Evolutionary conservation across 2,329 filamentous ascomycete genomes (phyloP), one percentile per base, ranked within the genome.

Genomic region (Scopulariopsis brevicaulis): DNA sequence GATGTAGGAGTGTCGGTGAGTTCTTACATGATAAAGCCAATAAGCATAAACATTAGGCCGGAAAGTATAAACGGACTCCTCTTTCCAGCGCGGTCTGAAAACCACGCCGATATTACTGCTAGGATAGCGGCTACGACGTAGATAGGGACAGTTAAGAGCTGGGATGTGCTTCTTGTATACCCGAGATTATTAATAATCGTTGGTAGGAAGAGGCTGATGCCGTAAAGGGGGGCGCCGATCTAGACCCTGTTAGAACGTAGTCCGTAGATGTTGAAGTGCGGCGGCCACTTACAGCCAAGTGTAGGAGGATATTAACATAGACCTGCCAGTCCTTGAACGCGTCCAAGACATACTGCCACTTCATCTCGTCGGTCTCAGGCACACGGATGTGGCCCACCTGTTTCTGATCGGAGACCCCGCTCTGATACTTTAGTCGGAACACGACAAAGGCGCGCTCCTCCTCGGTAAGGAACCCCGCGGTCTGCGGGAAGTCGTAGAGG

Each of bases 261-360:
- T 14, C 7, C 18, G 63, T 63, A 32, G 58, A 62, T 43, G 20
- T 5, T 20, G n/a, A 24, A 14, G 24, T 20, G 10, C 12, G 34
- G n/a, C 8, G 20, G 12, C 32, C 22, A 56, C 54, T 51, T 56
- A 77, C 79, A 1, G 89, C 89, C 84, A 90, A 89, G 69, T 91
- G 94, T 55, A 63, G 62, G 25, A 58, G 50, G 48, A 58, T 56
- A 34, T 56, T 54, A 7, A 78, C 69, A 65, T 73, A 78, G 56
- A 77, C 75, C 69, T 77, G 76, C 76, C 80, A 83, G 69, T 85
- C 83, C 60, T 75, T 74, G 57, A 87, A 65, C 15, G 85, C 84
- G 53, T 81, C 71, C 65, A 69, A 73, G 56, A 80, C 69, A 53
- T 77, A 86, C 62, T 77, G 77, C 59, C 80, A 68, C 35, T 84